Conservation (phyloP, 2,329 filamentous ascomycete genomes). For the Ilyonectria mors-panacis region DNA sequence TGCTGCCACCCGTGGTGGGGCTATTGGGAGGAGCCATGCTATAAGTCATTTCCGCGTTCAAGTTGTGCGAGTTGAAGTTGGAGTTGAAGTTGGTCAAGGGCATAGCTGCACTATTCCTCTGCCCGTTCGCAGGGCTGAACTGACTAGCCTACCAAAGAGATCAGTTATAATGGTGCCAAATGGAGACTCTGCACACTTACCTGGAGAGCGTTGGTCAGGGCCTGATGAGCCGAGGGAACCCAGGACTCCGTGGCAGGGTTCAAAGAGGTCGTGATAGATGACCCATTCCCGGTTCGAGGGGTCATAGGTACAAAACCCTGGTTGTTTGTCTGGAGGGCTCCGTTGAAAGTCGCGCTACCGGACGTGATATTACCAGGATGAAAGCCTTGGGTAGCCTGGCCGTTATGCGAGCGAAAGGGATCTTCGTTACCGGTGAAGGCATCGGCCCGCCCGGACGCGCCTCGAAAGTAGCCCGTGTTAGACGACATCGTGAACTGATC, state of each 20-base stretch:
- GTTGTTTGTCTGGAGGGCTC: neutral
- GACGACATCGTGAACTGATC: conserved; percentile 10
- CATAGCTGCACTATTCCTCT: neutral
- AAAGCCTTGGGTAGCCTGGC: neutral
- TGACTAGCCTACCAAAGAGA: neutral
- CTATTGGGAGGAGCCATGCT: conserved; percentile 38
- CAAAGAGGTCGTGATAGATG: neutral
- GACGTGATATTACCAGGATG: neutral
- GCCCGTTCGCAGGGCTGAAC: neutral
- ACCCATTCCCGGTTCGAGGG: neutral
- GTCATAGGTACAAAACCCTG: neutral
- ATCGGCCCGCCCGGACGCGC: neutral
- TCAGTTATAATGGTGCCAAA: neutral
- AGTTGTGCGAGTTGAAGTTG: neutral
- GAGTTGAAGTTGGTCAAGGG: neutral
- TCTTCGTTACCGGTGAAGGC: conserved; percentile 7
- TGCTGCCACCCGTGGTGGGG: conserved; percentile 8
- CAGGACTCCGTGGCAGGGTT: conserved; percentile 36
- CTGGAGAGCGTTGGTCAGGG: conserved; percentile 40
- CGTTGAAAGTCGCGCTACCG: neutral
- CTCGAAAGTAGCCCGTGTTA: conserved; percentile 5
- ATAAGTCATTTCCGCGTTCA: neutral
- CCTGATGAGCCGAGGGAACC: conserved; percentile 46
- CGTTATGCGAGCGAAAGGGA: neutral
- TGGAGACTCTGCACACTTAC: conserved; percentile 15